Percentiles rank a stretch among this genome's conserved stretches.
phyloP scores from a whole-genome alignment of 129 eudicot species.

The Tagetes erecta region DNA sequence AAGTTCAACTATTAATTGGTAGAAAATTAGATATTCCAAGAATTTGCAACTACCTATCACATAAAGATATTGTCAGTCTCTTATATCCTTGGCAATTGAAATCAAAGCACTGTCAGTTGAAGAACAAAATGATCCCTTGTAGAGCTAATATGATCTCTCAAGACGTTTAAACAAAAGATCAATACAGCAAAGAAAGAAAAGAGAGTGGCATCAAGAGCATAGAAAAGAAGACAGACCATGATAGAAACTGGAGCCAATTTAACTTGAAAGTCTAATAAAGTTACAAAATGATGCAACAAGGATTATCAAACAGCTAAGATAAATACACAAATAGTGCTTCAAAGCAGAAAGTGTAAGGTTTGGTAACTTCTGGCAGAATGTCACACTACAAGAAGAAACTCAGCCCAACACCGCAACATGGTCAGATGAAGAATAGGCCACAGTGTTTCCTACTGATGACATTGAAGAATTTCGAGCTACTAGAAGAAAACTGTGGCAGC shows the following conservation, averaged over 20 bases:
- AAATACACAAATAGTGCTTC: no score
- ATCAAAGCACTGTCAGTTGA: no score
- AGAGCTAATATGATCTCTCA: neutral
- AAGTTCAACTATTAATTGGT: neutral
- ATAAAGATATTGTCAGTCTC: no score
- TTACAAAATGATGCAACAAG: neutral
- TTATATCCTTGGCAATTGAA: no score
- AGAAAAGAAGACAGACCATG: neutral
- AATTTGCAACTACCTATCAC: no score
- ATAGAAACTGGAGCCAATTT: neutral
- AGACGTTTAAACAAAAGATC: neutral
- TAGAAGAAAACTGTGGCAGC: neutral
- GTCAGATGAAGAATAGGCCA: neutral
- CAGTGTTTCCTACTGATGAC: neutral
- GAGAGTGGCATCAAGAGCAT: neutral
- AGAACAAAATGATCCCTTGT: neutral
- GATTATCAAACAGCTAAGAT: neutral
- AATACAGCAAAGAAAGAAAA: neutral
- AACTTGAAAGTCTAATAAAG: neutral
- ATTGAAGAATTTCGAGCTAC: neutral
- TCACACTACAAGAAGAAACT: neutral
- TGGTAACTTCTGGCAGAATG: neutral
- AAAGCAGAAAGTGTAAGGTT: neutral
- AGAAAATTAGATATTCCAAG: no score
- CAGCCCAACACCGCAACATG: neutral